These are phyloP conservation scores for Xylariaceae sp. DNA, from an alignment of 2,329 filamentous ascomycete genomes.

Conservation along the genomic window DNA sequence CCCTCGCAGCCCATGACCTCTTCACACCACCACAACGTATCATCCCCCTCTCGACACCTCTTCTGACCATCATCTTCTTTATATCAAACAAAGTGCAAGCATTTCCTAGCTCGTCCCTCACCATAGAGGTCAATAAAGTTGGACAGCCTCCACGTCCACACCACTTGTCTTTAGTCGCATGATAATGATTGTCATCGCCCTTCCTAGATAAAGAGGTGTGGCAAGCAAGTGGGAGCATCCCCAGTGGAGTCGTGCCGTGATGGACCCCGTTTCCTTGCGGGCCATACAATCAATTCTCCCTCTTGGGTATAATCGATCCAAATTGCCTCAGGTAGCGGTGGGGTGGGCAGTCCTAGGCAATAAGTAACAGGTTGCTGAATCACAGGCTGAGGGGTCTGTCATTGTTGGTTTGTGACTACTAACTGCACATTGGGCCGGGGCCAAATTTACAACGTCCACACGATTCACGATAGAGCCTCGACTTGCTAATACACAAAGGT, in stretches of 20 bases:
- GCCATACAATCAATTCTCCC: not conserved
- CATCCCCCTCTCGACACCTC: slow-evolving; percentile 8
- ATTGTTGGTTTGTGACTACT: not conserved
- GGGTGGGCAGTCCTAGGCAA: not conserved
- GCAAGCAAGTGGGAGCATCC: slow-evolving; percentile 25
- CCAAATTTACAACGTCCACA: not conserved
- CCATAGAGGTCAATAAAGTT: slow-evolving; percentile 4
- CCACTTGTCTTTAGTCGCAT: slow-evolving; percentile 18
- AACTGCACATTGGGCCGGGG: not conserved
- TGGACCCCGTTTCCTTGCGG: slow-evolving; percentile 15
- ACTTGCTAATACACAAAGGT: slow-evolving; percentile 5
- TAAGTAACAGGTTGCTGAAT: not conserved
- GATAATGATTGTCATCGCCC: slow-evolving; percentile 19
- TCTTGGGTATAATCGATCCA: slow-evolving; percentile 6
- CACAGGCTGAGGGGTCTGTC: not conserved
- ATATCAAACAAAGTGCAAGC: slow-evolving; percentile 3
- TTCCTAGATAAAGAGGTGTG: slow-evolving; percentile 26
- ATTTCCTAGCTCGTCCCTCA: slow-evolving; percentile 27
- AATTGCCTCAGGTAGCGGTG: slow-evolving; percentile 15
- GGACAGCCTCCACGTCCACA: slow-evolving; percentile 14
- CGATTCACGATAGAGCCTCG: slow-evolving; percentile 2
- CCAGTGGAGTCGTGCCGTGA: slow-evolving; percentile 22
- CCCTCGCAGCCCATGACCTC: not conserved
- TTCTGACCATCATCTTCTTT: slow-evolving; percentile 1
- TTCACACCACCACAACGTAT: slow-evolving; percentile 16